Evolutionary conservation across 441 rosid species (phyloP).

Genomic region (Syzygium malaccense): DNA sequence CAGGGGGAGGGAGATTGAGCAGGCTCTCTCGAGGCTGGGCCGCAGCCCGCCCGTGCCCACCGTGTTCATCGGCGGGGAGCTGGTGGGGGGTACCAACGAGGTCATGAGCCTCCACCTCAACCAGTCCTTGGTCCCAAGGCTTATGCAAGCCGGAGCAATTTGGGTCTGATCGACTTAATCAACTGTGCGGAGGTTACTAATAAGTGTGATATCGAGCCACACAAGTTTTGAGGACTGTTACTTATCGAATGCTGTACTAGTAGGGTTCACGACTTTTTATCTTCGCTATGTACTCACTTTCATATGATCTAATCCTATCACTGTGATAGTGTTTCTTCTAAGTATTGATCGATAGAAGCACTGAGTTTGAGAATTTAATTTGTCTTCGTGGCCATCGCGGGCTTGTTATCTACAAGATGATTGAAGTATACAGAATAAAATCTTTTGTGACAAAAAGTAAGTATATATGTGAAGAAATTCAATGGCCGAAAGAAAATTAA

Average conservation of each 20-base stretch:
- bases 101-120: slow-evolving; percentile 76
- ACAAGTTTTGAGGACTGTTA: background rate
- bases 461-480: too few relatives aligned
- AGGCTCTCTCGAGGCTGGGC: slow-evolving; percentile 51
- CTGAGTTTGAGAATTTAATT: too few relatives aligned
- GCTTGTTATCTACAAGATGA: too few relatives aligned
- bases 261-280: background rate
- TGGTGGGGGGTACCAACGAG: slow-evolving; percentile 70
- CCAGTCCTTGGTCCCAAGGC: slow-evolving; percentile 58
- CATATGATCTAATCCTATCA: background rate
- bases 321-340: background rate
- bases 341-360: too few relatives aligned
- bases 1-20: slow-evolving; percentile 57
- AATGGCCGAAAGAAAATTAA: too few relatives aligned
- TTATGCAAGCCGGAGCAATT: slow-evolving; percentile 58
- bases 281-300: background rate
- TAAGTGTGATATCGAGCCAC: background rate
- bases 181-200: background rate
- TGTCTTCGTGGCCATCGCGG: too few relatives aligned
- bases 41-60: slow-evolving; percentile 48
- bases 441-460: too few relatives aligned
- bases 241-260: background rate
- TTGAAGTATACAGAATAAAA: too few relatives aligned
- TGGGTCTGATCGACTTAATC: slow-evolving; percentile 35
- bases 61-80: slow-evolving; percentile 68